Conservation (phyloP, 1,139 yeast species). For the Candida sojae region DNA sequence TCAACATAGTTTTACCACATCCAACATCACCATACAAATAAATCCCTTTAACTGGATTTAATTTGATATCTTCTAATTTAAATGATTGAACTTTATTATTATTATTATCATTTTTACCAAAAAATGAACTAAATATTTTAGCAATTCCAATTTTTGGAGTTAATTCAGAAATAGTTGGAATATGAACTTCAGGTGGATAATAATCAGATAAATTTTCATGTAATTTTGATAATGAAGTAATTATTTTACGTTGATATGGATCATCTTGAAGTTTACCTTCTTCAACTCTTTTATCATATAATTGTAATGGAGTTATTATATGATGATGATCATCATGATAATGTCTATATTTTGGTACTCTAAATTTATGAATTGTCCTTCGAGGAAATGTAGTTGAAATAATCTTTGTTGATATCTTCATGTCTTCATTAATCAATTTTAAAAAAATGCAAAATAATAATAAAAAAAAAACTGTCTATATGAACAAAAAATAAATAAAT, state of each 20-base stretch:
- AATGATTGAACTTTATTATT: constrained; percentile 7
- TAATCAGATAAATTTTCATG: constrained; percentile 51
- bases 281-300: constrained; percentile 59
- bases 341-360: too few species aligned
- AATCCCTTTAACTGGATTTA: constrained; percentile 64
- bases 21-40: constrained; percentile 97
- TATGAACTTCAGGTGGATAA: constrained; percentile 53
- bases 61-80: constrained; percentile 13
- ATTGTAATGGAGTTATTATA: constrained; percentile 50
- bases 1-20: constrained; percentile 96
- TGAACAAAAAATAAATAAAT: not conserved
- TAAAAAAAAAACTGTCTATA: not conserved
- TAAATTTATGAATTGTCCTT: not conserved
- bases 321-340: not conserved
- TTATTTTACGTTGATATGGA: constrained; percentile 65
- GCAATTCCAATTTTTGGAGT: constrained; percentile 50
- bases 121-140: constrained; percentile 37
- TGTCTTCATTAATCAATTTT: not conserved
- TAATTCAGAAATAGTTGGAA: constrained; percentile 50
- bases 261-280: constrained; percentile 60
- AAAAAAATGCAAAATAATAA: not conserved
- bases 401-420: not conserved
- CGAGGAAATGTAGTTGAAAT: too few species aligned
- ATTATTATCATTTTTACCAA: constrained; percentile 19
- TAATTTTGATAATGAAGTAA: constrained; percentile 53